Evolutionary conservation across 176 grass and related monocot genomes (phyloP).

Genomic region (Triticum monococcum): DNA sequence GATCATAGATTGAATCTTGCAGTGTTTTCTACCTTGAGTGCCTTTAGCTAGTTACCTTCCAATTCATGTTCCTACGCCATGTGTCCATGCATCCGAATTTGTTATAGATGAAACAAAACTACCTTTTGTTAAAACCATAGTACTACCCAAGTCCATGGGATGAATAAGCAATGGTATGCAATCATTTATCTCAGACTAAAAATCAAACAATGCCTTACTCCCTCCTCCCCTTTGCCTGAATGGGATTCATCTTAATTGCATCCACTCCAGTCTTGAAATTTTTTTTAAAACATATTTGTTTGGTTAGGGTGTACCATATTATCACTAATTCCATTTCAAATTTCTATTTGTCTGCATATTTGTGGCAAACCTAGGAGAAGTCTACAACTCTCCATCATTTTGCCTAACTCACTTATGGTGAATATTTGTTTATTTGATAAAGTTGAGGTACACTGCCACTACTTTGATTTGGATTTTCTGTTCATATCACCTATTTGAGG

Average conservation of each 20-base stretch:
- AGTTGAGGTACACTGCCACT: not conserved
- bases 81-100: not conserved
- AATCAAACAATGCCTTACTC: not conserved
- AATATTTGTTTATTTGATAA: not conserved
- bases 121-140: not conserved
- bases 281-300: not conserved
- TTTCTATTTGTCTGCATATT: not conserved
- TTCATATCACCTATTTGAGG: no score
- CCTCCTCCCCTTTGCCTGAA: not conserved
- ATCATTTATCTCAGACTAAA: not conserved
- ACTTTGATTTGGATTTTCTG: not conserved
- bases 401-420: not conserved
- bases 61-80: not conserved
- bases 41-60: not conserved
- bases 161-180: not conserved
- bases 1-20: no score
- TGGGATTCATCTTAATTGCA: not conserved
- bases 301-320: not conserved
- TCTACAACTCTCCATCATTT: not conserved
- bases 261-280: not conserved
- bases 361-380: not conserved
- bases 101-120: not conserved
- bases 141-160: not conserved
- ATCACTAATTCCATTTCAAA: not conserved
- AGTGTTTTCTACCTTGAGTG: not conserved